Evolutionary conservation across 371 early-diverging fungal species (phyloP).

Genomic region (Apophysomyces variabilis): DNA sequence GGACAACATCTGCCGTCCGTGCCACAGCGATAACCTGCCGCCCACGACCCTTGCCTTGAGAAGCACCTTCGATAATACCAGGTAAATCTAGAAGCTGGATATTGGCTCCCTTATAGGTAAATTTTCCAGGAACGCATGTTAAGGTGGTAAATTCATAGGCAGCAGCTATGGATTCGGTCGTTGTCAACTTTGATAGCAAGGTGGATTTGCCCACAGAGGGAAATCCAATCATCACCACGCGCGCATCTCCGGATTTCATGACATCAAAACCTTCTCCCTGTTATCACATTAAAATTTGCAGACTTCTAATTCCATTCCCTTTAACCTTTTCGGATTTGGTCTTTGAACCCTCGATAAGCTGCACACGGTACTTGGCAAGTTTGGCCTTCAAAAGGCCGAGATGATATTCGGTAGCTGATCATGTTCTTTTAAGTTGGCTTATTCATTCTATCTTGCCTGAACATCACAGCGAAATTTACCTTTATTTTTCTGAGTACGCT

Average conservation of each 20-base stretch:
- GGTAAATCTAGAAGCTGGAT: slow-evolving; percentile 94
- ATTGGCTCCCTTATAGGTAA: slow-evolving; percentile 97
- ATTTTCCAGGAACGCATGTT: slow-evolving; percentile 98
- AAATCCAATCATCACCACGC: slow-evolving; percentile 98
- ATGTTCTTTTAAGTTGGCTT: background rate
- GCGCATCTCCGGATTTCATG: slow-evolving; percentile 98
- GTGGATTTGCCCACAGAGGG: slow-evolving; percentile 99
- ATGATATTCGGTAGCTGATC: slow-evolving; percentile 93
- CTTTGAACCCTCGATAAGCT: slow-evolving; percentile 88
- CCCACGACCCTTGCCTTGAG: slow-evolving; percentile 98
- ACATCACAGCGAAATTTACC: slow-evolving; percentile 37
- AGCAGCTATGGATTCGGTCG: slow-evolving; percentile 92
- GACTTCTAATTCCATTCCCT: slow-evolving; percentile 10
- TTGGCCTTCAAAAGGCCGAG: slow-evolving; percentile 97
- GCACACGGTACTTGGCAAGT: slow-evolving; percentile 93
- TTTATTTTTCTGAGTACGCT: slow-evolving; percentile 92
- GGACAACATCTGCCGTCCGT: slow-evolving; percentile 95
- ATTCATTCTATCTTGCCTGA: no score
- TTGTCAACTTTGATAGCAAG: slow-evolving; percentile 93
- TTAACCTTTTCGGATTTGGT: slow-evolving; percentile 84
- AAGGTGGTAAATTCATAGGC: slow-evolving; percentile 99
- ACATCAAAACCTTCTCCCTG: slow-evolving; percentile 98
- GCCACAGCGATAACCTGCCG: slow-evolving; percentile 97
- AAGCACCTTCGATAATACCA: slow-evolving; percentile 94
- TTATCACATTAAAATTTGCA: background rate